phyloP scores from a whole-genome alignment of 768 basidiomycete species.

The Rhizopogon rudus region DNA sequence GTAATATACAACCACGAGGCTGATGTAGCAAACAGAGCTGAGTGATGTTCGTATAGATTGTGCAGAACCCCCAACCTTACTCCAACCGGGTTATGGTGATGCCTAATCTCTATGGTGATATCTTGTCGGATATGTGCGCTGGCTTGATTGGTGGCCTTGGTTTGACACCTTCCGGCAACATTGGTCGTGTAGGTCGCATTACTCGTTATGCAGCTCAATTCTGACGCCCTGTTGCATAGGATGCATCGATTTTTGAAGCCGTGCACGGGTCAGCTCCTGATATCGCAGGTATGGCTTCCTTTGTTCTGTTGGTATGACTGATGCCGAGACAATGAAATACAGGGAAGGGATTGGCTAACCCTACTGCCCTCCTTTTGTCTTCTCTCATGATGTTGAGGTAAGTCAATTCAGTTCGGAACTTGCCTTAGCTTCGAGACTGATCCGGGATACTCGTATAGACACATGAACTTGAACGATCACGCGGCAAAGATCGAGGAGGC shows the following conservation, averaged over 20 bases:
- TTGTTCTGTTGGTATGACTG: not conserved
- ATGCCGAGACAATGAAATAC: constrained; percentile 7
- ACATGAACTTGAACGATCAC: constrained; percentile 85
- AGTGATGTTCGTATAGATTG: constrained; percentile 50
- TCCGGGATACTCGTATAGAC: constrained; percentile 42
- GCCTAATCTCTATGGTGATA: constrained; percentile 97
- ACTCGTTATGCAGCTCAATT: constrained; percentile 8
- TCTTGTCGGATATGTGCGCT: constrained; percentile 97
- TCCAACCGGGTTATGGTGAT: constrained; percentile 99
- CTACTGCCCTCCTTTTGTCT: constrained; percentile 95
- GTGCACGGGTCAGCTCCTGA: constrained; percentile 99
- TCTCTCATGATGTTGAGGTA: constrained; percentile 98
- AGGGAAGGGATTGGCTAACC: constrained; percentile 95
- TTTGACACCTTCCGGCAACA: constrained; percentile 96
- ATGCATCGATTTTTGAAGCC: constrained; percentile 99
- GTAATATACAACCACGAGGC: constrained; percentile 32
- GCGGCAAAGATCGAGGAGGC: constrained; percentile 92
- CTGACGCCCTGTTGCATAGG: constrained; percentile 40
- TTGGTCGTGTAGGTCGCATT: constrained; percentile 67
- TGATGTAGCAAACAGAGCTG: not conserved
- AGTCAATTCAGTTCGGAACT: constrained; percentile 19
- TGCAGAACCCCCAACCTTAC: constrained; percentile 90
- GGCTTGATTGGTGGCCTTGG: constrained; percentile 98
- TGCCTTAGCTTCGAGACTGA: constrained; percentile 9
- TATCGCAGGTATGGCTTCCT: constrained; percentile 69